Conservation (phyloP, 257 asterid genomes). For the Plantago ovata region DNA sequence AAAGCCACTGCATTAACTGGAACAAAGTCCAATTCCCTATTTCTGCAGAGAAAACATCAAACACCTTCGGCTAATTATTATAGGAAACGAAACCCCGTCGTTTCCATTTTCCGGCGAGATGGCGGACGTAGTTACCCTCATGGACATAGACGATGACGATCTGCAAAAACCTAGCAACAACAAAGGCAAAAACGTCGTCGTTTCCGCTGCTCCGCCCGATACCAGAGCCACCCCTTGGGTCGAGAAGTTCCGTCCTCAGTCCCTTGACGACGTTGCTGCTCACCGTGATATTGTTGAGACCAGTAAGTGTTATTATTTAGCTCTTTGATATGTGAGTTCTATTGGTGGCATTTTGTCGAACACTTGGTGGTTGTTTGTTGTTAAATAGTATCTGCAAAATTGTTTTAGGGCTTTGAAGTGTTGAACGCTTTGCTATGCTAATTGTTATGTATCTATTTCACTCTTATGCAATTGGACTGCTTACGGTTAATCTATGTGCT, state of each 20-base stretch:
- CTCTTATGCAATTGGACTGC: background rate
- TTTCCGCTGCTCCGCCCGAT: conserved; percentile 34
- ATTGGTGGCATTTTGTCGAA: conserved; percentile 27
- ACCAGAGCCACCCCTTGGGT: conserved; percentile 87
- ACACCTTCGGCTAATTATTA: background rate
- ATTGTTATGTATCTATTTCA: background rate
- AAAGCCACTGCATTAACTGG: conserved; percentile 19
- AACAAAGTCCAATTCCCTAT: conserved; percentile 18
- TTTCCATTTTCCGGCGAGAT: conserved; percentile 25
- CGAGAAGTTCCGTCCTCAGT: conserved; percentile 94
- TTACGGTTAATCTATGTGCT: conserved; percentile 3
- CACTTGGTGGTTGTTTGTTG: conserved; percentile 22
- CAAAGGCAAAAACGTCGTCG: conserved; percentile 61
- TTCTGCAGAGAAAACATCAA: conserved; percentile 7
- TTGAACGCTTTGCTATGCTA: conserved; percentile 1
- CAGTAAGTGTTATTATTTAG: conserved; percentile 33
- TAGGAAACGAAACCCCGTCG: conserved; percentile 22
- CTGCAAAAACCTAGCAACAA: conserved; percentile 17
- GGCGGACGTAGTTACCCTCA: conserved; percentile 57
- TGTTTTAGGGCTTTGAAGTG: conserved; percentile 2
- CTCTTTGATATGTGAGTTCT: background rate
- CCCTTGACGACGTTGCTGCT: conserved; percentile 95
- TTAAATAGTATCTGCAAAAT: background rate
- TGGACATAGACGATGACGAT: conserved; percentile 76
- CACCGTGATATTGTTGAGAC: conserved; percentile 95